Percentiles rank a stretch among this genome's conserved stretches.
These are phyloP conservation scores for Ogataea zsoltii DNA, from an alignment of 805 yeast genomes.

Conservation along the genomic window DNA sequence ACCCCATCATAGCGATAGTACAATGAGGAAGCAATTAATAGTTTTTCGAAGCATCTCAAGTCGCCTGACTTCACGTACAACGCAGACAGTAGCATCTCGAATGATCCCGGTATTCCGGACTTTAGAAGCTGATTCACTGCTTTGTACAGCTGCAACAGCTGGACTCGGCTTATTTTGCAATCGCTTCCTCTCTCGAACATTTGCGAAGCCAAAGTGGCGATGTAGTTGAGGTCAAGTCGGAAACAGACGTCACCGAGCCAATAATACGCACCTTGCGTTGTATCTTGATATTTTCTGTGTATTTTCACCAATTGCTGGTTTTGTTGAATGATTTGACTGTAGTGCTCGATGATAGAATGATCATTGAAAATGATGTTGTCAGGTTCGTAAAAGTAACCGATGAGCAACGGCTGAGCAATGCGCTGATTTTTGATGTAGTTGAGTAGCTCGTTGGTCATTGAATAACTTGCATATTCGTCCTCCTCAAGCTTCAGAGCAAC, in stretches of 20 bases:
- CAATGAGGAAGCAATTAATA: constrained; percentile 19
- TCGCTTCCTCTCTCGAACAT: constrained; percentile 26
- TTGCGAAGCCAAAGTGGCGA: constrained; percentile 20
- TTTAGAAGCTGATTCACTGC: constrained; percentile 28
- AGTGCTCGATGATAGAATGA: constrained; percentile 17
- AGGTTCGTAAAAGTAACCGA: constrained; percentile 26
- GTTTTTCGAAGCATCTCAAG: constrained; percentile 16
- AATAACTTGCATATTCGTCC: constrained; percentile 20
- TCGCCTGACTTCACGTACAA: constrained; percentile 9
- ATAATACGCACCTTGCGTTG: constrained; percentile 6
- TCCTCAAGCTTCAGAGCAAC: constrained; percentile 23
- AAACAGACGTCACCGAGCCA: constrained; percentile 18
- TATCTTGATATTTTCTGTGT: constrained; percentile 2
- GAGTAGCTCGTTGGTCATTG: constrained; percentile 20
- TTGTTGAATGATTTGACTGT: constrained; percentile 20
- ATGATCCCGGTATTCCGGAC: constrained; percentile 9
- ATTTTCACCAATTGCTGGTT: constrained; percentile 23
- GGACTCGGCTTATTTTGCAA: constrained; percentile 24
- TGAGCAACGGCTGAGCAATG: constrained; percentile 30
- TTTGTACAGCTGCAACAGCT: constrained; percentile 29
- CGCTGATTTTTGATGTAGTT: constrained; percentile 27
- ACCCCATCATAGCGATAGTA: constrained; percentile 14
- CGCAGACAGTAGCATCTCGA: constrained; percentile 15
- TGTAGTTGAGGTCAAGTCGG: constrained; percentile 25
- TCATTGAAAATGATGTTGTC: constrained; percentile 22